Percentiles rank a stretch among this genome's conserved stretches.
Evolutionary conservation across 305 asterid species (phyloP).

Genomic region (Plantago coronopus): DNA sequence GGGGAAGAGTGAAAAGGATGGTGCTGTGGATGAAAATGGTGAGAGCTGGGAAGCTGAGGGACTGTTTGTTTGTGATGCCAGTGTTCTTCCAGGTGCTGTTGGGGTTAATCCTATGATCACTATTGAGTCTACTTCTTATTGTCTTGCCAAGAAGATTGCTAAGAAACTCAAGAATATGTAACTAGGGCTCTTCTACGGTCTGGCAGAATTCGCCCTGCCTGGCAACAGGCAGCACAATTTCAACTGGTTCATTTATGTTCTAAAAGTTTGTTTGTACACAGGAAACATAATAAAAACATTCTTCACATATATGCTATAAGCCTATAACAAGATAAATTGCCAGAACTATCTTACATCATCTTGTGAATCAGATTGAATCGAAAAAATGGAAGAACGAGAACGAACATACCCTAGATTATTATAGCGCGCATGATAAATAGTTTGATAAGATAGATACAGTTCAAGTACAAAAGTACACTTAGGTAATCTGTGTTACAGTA

Average conservation of each 20-base stretch:
- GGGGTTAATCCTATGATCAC: slow-evolving; percentile 98
- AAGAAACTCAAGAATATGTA: slow-evolving; percentile 28
- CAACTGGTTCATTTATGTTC: no score
- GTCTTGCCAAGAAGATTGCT: slow-evolving; percentile 55
- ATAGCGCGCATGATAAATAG: no score
- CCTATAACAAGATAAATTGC: no score
- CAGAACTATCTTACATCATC: no score
- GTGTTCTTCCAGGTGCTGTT: slow-evolving; percentile 73
- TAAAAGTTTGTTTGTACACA: no score
- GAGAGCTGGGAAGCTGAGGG: slow-evolving; percentile 92
- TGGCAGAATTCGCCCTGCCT: no score
- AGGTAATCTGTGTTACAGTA: slow-evolving; percentile 15
- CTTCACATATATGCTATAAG: no score
- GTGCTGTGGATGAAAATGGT: slow-evolving; percentile 81
- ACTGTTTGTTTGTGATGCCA: slow-evolving; percentile 74
- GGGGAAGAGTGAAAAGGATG: slow-evolving; percentile 50
- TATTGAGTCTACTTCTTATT: slow-evolving; percentile 62
- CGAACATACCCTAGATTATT: no score
- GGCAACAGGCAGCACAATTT: no score
- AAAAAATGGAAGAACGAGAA: no score
- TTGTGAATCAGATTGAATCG: no score
- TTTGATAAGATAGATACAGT: background rate
- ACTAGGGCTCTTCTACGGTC: background rate
- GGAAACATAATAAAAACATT: no score
- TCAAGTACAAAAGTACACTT: slow-evolving; percentile 11